Conservation (phyloP, 768 basidiomycete genomes). For the Amanita muscaria region DNA sequence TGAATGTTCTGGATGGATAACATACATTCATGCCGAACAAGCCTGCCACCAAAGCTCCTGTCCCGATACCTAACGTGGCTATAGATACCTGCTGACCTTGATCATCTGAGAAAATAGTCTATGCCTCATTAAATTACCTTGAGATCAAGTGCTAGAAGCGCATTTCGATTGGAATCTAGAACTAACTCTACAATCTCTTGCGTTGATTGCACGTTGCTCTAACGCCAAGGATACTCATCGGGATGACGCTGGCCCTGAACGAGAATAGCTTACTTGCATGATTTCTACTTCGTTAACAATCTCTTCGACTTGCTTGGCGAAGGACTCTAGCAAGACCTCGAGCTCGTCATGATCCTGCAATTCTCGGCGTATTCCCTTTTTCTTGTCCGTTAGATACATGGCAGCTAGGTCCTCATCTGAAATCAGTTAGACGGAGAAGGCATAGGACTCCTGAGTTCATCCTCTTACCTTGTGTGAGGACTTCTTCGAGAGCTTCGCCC, state of each 20-base stretch:
- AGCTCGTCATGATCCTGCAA: slow-evolving; percentile 85
- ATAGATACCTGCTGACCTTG: slow-evolving; percentile 65
- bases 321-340: slow-evolving; percentile 88
- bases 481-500: slow-evolving; percentile 84
- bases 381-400: slow-evolving; percentile 92
- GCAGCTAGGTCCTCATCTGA: slow-evolving; percentile 92
- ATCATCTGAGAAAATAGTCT: slow-evolving; percentile 2
- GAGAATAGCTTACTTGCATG: slow-evolving; percentile 49
- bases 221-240: slow-evolving; percentile 7
- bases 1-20: slow-evolving; percentile 10
- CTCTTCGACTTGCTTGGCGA: slow-evolving; percentile 94
- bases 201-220: slow-evolving; percentile 93
- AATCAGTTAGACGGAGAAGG: background rate
- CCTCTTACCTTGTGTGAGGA: slow-evolving; percentile 71
- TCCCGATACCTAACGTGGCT: slow-evolving; percentile 84
- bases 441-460: background rate
- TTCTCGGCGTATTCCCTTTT: slow-evolving; percentile 48
- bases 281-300: slow-evolving; percentile 90
- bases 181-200: slow-evolving; percentile 98
- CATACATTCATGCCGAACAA: slow-evolving; percentile 96
- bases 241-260: background rate
- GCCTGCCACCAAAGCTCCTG: slow-evolving; percentile 84
- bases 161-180: slow-evolving; percentile 91
- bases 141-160: slow-evolving; percentile 83
- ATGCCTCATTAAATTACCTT: slow-evolving; percentile 39